Percentiles rank a stretch among this genome's conserved stretches.
phyloP scores from a whole-genome alignment of 2,329 filamentous ascomycete species.

The Cladosporium sp. region DNA sequence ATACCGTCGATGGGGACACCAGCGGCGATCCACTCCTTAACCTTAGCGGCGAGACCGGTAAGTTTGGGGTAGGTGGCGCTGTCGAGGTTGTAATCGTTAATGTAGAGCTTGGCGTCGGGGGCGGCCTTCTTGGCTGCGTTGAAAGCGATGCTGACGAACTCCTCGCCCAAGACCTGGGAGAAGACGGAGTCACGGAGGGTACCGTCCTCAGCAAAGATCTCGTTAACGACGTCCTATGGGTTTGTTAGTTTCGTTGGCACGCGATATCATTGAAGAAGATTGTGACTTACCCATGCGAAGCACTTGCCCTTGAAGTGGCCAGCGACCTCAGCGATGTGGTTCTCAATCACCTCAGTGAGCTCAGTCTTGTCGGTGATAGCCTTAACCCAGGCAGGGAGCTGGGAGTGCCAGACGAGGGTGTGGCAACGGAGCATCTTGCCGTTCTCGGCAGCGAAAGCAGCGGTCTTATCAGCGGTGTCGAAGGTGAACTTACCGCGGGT shows the following conservation, averaged over 20 bases:
- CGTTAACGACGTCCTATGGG: constrained; percentile 63
- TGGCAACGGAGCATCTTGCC: constrained; percentile 64
- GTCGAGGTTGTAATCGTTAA: constrained; percentile 71
- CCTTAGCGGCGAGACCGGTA: constrained; percentile 52
- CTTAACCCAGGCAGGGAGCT: constrained; percentile 57
- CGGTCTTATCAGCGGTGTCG: constrained; percentile 57
- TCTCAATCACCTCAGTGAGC: constrained; percentile 58
- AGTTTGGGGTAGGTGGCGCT: constrained; percentile 61
- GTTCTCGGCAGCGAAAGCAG: constrained; percentile 59
- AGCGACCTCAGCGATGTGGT: constrained; percentile 60
- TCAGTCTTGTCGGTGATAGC: constrained; percentile 53
- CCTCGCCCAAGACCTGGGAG: constrained; percentile 67
- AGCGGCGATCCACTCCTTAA: constrained; percentile 62
- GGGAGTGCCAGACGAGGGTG: constrained; percentile 65
- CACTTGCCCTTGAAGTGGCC: constrained; percentile 64
- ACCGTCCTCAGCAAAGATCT: constrained; percentile 59
- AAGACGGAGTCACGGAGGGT: constrained; percentile 67
- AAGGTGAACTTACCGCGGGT: constrained; percentile 57
- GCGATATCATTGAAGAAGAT: no score
- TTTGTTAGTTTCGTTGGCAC: background rate
- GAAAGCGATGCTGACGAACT: constrained; percentile 70
- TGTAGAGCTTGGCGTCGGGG: constrained; percentile 68
- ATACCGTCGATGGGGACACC: constrained; percentile 68
- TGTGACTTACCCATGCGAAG: constrained; percentile 51
- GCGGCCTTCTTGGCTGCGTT: constrained; percentile 53